Evolutionary conservation across 306 rosid species (phyloP).

Genomic region (Adenanthera pavonina): DNA sequence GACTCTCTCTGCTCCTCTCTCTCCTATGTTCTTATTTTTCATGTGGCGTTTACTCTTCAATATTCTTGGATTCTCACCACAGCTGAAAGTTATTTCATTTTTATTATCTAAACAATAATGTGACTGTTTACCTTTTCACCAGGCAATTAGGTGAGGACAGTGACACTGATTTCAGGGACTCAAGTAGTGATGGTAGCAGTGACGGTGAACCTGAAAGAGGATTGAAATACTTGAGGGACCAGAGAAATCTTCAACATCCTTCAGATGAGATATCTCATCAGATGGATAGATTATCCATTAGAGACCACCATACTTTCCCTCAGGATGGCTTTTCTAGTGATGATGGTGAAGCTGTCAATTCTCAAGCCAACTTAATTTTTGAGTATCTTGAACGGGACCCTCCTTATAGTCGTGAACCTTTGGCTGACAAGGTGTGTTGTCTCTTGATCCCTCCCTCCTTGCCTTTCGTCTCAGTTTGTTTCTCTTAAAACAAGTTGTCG

Average conservation of each 20-base stretch:
- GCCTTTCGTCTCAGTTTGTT: not conserved
- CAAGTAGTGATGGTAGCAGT: slow-evolving; percentile 76
- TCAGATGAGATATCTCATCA: slow-evolving; percentile 44
- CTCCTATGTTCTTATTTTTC: not conserved
- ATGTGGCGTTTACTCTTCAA: not conserved
- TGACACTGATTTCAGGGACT: slow-evolving; percentile 73
- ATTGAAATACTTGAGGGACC: slow-evolving; percentile 46
- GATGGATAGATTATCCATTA: slow-evolving; percentile 56
- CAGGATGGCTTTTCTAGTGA: slow-evolving; percentile 70
- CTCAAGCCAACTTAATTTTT: slow-evolving; percentile 58
- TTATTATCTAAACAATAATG: not conserved
- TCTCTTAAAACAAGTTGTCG: not conserved
- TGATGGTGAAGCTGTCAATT: slow-evolving; percentile 62
- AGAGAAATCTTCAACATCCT: slow-evolving; percentile 43
- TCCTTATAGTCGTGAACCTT: slow-evolving; percentile 78
- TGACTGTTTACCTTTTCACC: slow-evolving; percentile 16
- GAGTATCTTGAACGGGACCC: slow-evolving; percentile 68
- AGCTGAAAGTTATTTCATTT: not conserved
- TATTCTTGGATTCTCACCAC: not conserved
- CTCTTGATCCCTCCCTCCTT: not conserved
- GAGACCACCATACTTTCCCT: slow-evolving; percentile 46
- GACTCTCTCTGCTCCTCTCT: not conserved
- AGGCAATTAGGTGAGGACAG: slow-evolving; percentile 72
- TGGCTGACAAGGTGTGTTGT: slow-evolving; percentile 69
- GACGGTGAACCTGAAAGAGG: slow-evolving; percentile 62